These are phyloP conservation scores for Acrocalymma vagum DNA, from an alignment of 2,329 filamentous ascomycete genomes.

Conservation along the genomic window DNA sequence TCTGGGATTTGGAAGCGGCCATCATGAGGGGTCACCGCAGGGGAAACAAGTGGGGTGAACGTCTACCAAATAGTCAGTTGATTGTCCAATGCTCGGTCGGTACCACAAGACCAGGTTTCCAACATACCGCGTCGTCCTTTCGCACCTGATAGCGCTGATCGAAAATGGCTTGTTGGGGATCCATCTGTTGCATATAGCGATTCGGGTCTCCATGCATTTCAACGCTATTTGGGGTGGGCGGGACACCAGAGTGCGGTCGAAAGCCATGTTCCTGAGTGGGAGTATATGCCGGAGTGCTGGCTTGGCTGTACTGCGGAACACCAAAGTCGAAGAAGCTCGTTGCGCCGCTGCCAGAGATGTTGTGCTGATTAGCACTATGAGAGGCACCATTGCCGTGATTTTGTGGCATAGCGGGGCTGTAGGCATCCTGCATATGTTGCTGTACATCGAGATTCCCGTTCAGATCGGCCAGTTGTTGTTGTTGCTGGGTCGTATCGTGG, in stretches of 20 bases:
- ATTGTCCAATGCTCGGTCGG: slow-evolving; percentile 3
- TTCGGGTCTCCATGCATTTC: slow-evolving; percentile 72
- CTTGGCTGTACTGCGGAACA: slow-evolving; percentile 40
- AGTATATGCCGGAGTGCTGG: slow-evolving; percentile 47
- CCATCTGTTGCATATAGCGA: slow-evolving; percentile 64
- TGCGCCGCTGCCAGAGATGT: slow-evolving; percentile 18
- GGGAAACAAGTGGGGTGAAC: slow-evolving; percentile 83
- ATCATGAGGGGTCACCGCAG: slow-evolving; percentile 83
- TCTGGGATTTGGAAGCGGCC: slow-evolving; percentile 68
- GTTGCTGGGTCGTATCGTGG: slow-evolving; percentile 27
- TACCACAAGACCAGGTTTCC: slow-evolving; percentile 2
- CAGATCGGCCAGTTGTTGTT: slow-evolving; percentile 42
- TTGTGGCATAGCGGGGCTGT: slow-evolving; percentile 34
- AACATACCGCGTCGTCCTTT: slow-evolving; percentile 73
- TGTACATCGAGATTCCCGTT: slow-evolving; percentile 41
- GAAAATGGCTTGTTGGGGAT: slow-evolving; percentile 67
- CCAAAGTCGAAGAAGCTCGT: slow-evolving; percentile 46
- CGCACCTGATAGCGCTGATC: slow-evolving; percentile 71
- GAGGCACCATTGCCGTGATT: slow-evolving; percentile 30
- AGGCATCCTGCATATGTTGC: slow-evolving; percentile 43
- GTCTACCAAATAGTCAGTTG: slow-evolving; percentile 63
- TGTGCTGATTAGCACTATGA: slow-evolving; percentile 23
- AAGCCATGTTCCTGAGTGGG: slow-evolving; percentile 53
- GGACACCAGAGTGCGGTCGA: slow-evolving; percentile 69
- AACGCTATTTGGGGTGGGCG: slow-evolving; percentile 82